Conservation (phyloP, 257 asterid species). For the Nicotiana noctiflora region DNA sequence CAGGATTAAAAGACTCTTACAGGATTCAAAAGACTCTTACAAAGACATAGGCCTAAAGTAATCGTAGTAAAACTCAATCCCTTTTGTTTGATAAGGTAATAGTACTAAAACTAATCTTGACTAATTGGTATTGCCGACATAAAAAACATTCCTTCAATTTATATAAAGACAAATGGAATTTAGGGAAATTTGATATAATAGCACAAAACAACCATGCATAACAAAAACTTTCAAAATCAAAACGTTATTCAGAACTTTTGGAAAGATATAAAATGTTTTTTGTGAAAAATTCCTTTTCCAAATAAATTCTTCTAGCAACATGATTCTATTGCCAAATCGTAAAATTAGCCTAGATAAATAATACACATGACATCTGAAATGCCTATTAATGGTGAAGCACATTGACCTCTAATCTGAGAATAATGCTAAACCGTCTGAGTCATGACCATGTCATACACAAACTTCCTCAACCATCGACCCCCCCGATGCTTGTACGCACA, state of each 20-base stretch:
- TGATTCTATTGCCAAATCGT: not conserved
- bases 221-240: not conserved
- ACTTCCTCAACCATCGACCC: not conserved
- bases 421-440: not conserved
- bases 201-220: not conserved
- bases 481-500: too few species aligned
- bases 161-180: too few species aligned
- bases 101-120: too few species aligned
- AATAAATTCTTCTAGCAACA: too few species aligned
- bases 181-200: not conserved
- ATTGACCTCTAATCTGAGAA: not conserved
- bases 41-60: too few species aligned
- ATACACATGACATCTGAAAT: not conserved
- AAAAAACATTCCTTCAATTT: too few species aligned
- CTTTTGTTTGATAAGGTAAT: too few species aligned
- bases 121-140: too few species aligned
- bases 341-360: not conserved
- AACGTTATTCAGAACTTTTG: not conserved
- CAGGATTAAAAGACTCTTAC: too few species aligned
- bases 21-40: too few species aligned
- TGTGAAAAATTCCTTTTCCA: not conserved
- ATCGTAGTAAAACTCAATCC: too few species aligned
- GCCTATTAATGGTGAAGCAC: not conserved
- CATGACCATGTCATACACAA: not conserved
- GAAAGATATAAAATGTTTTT: not conserved